A percentile compares a stretch with the other conserved stretches of the same genome.
Evolutionary conservation across 805 yeast genomes (phyloP).

Genomic region (Barnettozyma californica): DNA sequence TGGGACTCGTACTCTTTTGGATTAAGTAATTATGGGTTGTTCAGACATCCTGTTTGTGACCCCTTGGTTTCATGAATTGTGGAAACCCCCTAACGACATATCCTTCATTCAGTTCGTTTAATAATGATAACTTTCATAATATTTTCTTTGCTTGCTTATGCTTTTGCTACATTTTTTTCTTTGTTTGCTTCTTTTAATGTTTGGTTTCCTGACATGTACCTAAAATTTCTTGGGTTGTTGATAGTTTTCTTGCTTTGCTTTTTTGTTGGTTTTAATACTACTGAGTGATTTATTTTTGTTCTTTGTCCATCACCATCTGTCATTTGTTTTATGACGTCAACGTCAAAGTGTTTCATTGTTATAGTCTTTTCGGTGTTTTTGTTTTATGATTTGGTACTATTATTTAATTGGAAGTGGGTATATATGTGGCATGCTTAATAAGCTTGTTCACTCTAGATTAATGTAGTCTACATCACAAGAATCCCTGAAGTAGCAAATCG

Average conservation of each 20-base stretch:
- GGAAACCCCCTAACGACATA: too few species aligned
- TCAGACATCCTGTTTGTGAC: too few species aligned
- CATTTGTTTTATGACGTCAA: background rate
- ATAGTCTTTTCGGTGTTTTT: background rate
- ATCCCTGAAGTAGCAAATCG: too few species aligned
- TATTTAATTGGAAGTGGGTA: background rate
- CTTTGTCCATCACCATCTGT: background rate
- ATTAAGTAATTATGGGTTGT: too few species aligned
- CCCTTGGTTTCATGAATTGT: too few species aligned
- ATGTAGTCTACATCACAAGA: too few species aligned
- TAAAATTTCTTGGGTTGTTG: background rate
- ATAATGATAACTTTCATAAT: background rate
- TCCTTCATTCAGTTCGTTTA: background rate
- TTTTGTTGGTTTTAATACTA: background rate
- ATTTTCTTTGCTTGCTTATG: too few species aligned
- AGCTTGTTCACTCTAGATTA: too few species aligned
- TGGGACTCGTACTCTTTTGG: too few species aligned
- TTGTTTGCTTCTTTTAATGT: background rate
- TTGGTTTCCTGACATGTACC: too few species aligned
- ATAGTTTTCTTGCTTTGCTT: too few species aligned
- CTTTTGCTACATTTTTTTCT: background rate
- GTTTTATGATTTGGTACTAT: background rate
- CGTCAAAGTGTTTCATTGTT: background rate
- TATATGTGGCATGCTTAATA: too few species aligned
- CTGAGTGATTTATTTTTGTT: background rate